Percentiles rank a stretch among this genome's conserved stretches.
phyloP scores from a whole-genome alignment of 2,329 filamentous ascomycete genomes.

The Penicillium sp. region DNA sequence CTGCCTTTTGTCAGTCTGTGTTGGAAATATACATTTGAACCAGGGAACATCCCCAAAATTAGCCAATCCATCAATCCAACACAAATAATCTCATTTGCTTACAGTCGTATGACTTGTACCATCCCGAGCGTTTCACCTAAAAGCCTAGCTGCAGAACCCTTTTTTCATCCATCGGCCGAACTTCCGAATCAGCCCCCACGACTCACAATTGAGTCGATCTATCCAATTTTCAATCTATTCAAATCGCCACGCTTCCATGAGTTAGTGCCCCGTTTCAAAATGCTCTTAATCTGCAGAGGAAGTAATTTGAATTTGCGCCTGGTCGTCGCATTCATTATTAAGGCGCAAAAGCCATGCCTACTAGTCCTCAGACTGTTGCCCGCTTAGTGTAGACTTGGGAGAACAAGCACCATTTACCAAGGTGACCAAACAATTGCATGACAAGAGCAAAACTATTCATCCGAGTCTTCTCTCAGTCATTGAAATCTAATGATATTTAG shows the following conservation, averaged over 20 bases:
- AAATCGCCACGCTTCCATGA: neutral
- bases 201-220: conserved; percentile 7
- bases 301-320: neutral
- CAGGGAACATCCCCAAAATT: neutral
- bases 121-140: neutral
- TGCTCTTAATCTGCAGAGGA: neutral
- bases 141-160: neutral
- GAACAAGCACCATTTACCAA: neutral
- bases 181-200: neutral
- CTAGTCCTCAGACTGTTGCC: neutral
- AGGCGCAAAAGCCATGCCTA: neutral
- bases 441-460: neutral
- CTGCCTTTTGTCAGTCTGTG: neutral
- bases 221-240: neutral
- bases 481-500: neutral
- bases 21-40: neutral
- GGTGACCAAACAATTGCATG: neutral
- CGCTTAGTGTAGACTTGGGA: neutral
- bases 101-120: neutral
- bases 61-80: neutral
- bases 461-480: neutral
- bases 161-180: neutral
- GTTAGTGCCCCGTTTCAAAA: neutral
- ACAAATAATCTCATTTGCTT: neutral
- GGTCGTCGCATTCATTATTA: neutral